Evolutionary conservation across 208 protist species (phyloP), one percentile per base, ranked within the genome.

Genomic region (Blechomonas ayalai): DNA sequence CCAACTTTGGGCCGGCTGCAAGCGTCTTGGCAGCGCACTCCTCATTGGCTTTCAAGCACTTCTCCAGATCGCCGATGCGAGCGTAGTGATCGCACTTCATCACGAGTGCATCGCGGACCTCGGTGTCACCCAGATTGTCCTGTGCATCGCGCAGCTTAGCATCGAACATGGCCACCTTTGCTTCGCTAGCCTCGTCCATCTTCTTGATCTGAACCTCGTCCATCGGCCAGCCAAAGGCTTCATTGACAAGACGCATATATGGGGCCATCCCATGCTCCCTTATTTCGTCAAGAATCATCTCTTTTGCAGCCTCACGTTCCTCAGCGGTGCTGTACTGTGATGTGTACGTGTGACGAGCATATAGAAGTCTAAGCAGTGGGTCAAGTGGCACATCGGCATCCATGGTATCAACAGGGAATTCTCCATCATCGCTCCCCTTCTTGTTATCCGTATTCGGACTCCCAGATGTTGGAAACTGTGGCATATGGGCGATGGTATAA

Each of bases 71-170:
- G 15, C 95, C 97, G 59, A 98, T 99, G 38, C 81, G 60, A 42
- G 82, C 84, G 61, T 90, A 95, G 71, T 95, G 87, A 35, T 95
- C 73, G 29, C 96, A 95, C 52, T 90, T 92, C 6, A 67, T 91
- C 44, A 97, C 59, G n/a, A 97, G 57, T 10, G 74, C 87, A 20
- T 98, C 97, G 36, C 97, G 90, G 16, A 98, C 90, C 69, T 99
- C 97, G 36, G 79, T 95, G 63, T 99, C 97, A 35, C 97, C 97
- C 16, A 97, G 77, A 63, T 98, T 98, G 50, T 98, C 83, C 43
- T 95, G 75, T 9, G 95, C 95, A 61, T 98, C 96, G 49, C 80
- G 71, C 35, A 97, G 69, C 44, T 70, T 80, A 15, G 89, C 90
- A 9, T 94, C 79, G 22, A 98, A 60, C 54, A 77, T 57, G 20